These are phyloP conservation scores for Escallonia herrerae DNA, from an alignment of 129 eudicot species.

Conservation along the genomic window DNA sequence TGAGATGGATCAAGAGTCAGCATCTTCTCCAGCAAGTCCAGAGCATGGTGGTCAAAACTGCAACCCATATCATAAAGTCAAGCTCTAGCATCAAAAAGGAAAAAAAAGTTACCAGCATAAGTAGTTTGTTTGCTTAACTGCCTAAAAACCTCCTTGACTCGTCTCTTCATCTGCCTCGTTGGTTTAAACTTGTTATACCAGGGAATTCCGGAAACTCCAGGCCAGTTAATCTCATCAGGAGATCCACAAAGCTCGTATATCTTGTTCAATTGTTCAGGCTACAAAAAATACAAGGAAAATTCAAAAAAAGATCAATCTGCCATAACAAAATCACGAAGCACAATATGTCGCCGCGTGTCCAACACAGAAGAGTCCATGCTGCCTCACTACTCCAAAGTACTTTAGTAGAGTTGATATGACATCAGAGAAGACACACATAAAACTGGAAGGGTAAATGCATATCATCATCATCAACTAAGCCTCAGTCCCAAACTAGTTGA, in stretches of 20 bases:
- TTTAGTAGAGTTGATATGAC: no score
- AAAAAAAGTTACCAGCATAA: constrained; percentile 1
- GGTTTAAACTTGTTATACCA: constrained; percentile 98
- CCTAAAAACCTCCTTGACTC: constrained; percentile 68
- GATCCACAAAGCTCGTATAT: constrained; percentile 92
- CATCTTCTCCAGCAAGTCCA: constrained; percentile 92
- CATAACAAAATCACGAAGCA: no score
- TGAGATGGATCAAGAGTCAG: constrained; percentile 88
- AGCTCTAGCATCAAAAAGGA: constrained; percentile 3
- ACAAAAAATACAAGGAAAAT: constrained; percentile 5
- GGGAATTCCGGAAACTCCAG: constrained; percentile 81
- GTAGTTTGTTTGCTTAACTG: constrained; percentile 50
- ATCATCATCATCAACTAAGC: no score
- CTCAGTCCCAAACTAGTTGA: no score
- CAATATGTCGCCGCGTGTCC: no score
- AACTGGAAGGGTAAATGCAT: no score
- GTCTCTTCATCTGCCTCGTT: constrained; percentile 65
- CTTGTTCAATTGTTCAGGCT: constrained; percentile 93
- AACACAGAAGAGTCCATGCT: no score
- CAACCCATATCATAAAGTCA: neutral
- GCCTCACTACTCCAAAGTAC: no score
- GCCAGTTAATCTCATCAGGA: constrained; percentile 90
- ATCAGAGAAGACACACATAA: no score
- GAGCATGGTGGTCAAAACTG: constrained; percentile 89
- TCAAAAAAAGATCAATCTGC: neutral